Conservation (phyloP, 1,139 yeast genomes). For the Hemisphaericaspora subhashii region DNA sequence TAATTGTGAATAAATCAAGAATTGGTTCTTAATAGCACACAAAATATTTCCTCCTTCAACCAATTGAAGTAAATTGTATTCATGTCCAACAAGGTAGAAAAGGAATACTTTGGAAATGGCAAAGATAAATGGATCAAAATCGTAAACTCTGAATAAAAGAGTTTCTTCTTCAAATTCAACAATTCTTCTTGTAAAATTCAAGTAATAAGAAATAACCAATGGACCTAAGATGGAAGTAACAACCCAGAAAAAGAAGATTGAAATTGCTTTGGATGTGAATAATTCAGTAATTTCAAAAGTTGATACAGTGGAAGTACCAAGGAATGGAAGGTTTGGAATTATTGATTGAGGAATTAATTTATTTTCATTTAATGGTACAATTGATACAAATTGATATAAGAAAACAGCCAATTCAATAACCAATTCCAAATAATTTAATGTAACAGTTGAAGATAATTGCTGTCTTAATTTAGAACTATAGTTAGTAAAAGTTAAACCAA, state of each 20-base stretch:
- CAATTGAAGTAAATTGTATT: slow-evolving; percentile 31
- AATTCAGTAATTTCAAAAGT: slow-evolving; percentile 41
- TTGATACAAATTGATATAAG: slow-evolving; percentile 34
- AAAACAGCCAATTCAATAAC: slow-evolving; percentile 38
- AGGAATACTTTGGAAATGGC: slow-evolving; percentile 51
- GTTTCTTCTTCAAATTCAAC: slow-evolving; percentile 42
- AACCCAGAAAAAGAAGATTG: slow-evolving; percentile 44
- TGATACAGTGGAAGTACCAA: slow-evolving; percentile 24
- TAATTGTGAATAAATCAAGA: slow-evolving; percentile 38
- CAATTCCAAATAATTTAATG: slow-evolving; percentile 46
- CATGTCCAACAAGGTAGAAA: slow-evolving; percentile 42
- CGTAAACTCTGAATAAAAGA: slow-evolving; percentile 36
- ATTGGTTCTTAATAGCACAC: slow-evolving; percentile 37
- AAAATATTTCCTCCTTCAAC: slow-evolving; percentile 30
- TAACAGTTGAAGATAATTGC: slow-evolving; percentile 46
- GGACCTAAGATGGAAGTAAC: slow-evolving; percentile 45
- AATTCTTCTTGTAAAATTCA: slow-evolving; percentile 53
- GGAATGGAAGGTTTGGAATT: slow-evolving; percentile 34
- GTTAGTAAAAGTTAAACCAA: slow-evolving; percentile 43
- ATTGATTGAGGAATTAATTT: slow-evolving; percentile 39
- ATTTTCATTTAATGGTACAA: slow-evolving; percentile 41
- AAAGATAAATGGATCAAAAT: slow-evolving; percentile 58
- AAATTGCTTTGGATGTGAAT: slow-evolving; percentile 26
- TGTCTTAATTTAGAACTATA: slow-evolving; percentile 50
- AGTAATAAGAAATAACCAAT: slow-evolving; percentile 45